Conservation (phyloP, 2,329 filamentous ascomycete genomes). For the Trichoderma polysporum region DNA sequence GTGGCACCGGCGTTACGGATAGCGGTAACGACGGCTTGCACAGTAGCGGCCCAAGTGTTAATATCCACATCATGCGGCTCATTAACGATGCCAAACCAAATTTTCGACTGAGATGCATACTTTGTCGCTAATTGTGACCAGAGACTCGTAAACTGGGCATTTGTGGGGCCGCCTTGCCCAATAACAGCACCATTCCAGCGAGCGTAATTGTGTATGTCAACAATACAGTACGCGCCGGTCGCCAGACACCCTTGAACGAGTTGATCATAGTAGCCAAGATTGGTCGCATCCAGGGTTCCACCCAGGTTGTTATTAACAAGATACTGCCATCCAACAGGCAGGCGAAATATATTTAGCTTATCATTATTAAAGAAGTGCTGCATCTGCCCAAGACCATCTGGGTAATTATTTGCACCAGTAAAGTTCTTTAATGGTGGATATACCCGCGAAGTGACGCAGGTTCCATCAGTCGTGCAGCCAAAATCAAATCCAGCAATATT, state of each 20-base stretch:
- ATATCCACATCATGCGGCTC: constrained; percentile 61
- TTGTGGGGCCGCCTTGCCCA: constrained; percentile 60
- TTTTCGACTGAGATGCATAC: constrained; percentile 48
- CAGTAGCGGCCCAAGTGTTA: constrained; percentile 54
- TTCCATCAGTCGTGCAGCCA: constrained; percentile 44
- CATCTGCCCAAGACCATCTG: constrained; percentile 48
- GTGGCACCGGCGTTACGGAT: constrained; percentile 60
- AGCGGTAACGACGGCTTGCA: constrained; percentile 60
- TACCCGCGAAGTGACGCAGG: constrained; percentile 20
- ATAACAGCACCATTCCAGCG: constrained; percentile 62
- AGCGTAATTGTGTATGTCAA: constrained; percentile 56
- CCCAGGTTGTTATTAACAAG: constrained; percentile 50
- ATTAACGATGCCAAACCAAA: constrained; percentile 65
- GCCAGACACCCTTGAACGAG: constrained; percentile 55
- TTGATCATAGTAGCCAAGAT: constrained; percentile 51
- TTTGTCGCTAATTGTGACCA: constrained; percentile 54
- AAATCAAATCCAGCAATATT: constrained; percentile 34
- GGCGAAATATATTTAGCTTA: constrained; percentile 51
- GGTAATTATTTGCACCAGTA: constrained; percentile 27
- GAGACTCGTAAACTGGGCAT: constrained; percentile 56
- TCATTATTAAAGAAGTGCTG: constrained; percentile 51
- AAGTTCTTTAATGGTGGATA: constrained; percentile 34
- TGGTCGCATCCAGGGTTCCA: constrained; percentile 45
- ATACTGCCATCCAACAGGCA: constrained; percentile 55
- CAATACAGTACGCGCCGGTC: constrained; percentile 54